Evolutionary conservation across 495 filamentous ascomycete genomes (phyloP).

Genomic region (Neurospora sp.): DNA sequence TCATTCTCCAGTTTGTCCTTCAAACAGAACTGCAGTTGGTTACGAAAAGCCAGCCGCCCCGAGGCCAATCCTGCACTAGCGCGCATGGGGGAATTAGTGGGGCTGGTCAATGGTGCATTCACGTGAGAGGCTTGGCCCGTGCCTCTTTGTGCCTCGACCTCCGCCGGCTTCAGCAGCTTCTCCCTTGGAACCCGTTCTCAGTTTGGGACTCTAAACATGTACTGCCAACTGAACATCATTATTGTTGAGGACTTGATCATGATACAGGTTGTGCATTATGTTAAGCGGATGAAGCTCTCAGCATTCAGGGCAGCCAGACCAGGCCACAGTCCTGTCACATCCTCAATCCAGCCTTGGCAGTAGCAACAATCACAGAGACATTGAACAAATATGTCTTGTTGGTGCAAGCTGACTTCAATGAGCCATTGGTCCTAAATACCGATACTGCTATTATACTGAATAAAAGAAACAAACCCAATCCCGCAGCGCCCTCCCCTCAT

Average conservation of each 20-base stretch:
- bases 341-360: not conserved
- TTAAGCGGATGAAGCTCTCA: not conserved
- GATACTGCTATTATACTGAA: not conserved
- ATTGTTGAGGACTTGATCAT: not conserved
- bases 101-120: not conserved
- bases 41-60: constrained; percentile 16
- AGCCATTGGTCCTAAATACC: not conserved
- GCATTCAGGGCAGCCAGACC: not conserved
- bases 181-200: not conserved
- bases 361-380: not conserved
- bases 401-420: not conserved
- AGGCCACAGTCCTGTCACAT: not conserved
- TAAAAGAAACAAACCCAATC: not conserved
- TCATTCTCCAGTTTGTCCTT: not conserved
- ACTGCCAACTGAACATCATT: not conserved
- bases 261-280: not conserved
- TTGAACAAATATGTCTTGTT: not conserved
- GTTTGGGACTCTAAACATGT: not conserved
- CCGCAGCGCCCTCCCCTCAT: not conserved
- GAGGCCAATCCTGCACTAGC: constrained; percentile 14
- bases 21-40: constrained; percentile 9
- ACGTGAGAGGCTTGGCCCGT: not conserved
- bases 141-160: not conserved
- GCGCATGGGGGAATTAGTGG: not conserved
- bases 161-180: not conserved